Conservation (phyloP, 2,329 filamentous ascomycete species). For the Cryphonectria naterciae region DNA sequence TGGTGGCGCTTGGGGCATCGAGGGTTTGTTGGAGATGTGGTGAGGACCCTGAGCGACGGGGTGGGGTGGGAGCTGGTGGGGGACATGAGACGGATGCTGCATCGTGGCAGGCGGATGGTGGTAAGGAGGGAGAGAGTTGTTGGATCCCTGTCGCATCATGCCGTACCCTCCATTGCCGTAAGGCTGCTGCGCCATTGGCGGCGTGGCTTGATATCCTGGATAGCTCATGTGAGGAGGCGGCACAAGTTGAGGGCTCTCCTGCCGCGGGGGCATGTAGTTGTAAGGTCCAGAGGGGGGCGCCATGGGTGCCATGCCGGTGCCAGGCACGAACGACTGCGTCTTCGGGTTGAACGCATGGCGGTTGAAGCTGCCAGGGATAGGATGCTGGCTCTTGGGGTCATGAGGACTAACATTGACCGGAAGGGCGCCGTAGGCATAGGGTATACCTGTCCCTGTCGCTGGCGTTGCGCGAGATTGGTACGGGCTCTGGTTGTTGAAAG, state of each 20-base stretch:
- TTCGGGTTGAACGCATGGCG: slow-evolving; percentile 91
- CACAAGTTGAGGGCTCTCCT: slow-evolving; percentile 58
- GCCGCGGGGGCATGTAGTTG: slow-evolving; percentile 54
- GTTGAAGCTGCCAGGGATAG: slow-evolving; percentile 77
- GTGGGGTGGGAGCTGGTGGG: slow-evolving; percentile 44
- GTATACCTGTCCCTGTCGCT: slow-evolving; percentile 43
- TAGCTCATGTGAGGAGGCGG: slow-evolving; percentile 54
- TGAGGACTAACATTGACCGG: slow-evolving; percentile 71
- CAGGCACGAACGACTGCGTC: slow-evolving; percentile 87
- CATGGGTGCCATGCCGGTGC: slow-evolving; percentile 54
- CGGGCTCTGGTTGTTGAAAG: slow-evolving; percentile 37
- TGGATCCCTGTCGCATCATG: slow-evolving; percentile 62
- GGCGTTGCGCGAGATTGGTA: slow-evolving; percentile 35
- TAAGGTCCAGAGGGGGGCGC: slow-evolving; percentile 54
- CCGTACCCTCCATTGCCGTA: slow-evolving; percentile 53
- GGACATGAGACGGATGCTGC: slow-evolving; percentile 41
- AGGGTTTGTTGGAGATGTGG: slow-evolving; percentile 52
- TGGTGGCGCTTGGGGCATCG: slow-evolving; percentile 46
- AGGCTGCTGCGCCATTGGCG: slow-evolving; percentile 45
- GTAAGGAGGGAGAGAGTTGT: slow-evolving; percentile 55
- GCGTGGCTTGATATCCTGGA: slow-evolving; percentile 51
- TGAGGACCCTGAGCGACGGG: slow-evolving; percentile 38
- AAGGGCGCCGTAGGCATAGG: slow-evolving; percentile 80
- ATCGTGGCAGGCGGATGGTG: slow-evolving; percentile 43
- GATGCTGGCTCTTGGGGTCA: slow-evolving; percentile 77